phyloP scores from a whole-genome alignment of 2,329 filamentous ascomycete genomes.

The Akanthomyces uredinophilus region DNA sequence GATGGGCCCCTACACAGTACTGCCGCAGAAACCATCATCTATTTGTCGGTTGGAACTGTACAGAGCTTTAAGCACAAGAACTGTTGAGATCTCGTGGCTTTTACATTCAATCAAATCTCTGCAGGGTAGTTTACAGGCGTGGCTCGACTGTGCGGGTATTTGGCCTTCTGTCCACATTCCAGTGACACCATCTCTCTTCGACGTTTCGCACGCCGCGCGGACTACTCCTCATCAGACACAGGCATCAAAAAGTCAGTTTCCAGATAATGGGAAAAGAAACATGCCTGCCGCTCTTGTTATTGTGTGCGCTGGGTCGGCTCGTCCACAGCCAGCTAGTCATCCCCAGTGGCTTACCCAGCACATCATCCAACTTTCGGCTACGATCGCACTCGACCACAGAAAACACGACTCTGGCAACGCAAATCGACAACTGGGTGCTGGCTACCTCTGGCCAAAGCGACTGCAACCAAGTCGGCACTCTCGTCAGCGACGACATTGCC shows the following conservation, averaged over 20 bases:
- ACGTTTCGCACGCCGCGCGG: no score
- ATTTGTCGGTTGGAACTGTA: no score
- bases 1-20: no score
- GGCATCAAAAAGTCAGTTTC: neutral
- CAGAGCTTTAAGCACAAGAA: no score
- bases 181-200: no score
- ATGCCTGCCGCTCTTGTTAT: neutral
- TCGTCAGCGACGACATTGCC: neutral
- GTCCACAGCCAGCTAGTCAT: neutral
- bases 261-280: neutral
- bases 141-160: no score
- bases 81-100: no score
- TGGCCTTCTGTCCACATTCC: no score
- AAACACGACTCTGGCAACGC: neutral
- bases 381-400: neutral
- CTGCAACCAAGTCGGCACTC: neutral
- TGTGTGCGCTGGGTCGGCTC: neutral
- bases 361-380: neutral
- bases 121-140: no score
- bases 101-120: no score
- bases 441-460: neutral
- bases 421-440: neutral
- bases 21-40: no score
- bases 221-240: neutral
- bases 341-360: neutral